Evolutionary conservation across 129 eudicot genomes (phyloP).

Genomic region (Lonicera japonica): DNA sequence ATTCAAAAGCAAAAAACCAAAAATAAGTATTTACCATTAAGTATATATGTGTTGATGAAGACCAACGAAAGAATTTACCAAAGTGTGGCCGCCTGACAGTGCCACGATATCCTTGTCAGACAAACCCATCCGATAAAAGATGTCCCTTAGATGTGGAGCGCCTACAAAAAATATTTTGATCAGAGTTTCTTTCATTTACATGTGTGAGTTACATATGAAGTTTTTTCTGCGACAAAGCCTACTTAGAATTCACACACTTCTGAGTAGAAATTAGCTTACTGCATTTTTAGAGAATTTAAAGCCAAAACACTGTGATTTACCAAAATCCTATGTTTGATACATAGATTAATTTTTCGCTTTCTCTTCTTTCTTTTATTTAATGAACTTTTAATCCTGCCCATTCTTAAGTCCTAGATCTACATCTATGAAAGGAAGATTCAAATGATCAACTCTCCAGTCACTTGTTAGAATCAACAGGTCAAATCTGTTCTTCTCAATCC

Average conservation of each 20-base stretch:
- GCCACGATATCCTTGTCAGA: constrained; percentile 91
- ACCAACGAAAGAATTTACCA: constrained; percentile 35
- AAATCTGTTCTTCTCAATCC: no score
- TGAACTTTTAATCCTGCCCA: no score
- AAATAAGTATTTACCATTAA: not conserved
- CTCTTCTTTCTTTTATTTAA: no score
- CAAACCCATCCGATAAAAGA: constrained; percentile 89
- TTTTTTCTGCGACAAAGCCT: not conserved
- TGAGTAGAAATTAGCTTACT: no score
- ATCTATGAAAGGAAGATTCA: no score
- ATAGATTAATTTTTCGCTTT: no score
- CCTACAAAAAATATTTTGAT: constrained; percentile 27
- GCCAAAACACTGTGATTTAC: no score
- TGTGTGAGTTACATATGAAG: not conserved
- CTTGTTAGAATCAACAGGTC: no score
- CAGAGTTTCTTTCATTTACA: not conserved
- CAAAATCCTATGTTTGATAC: no score
- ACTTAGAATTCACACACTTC: not conserved
- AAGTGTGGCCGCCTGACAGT: constrained; percentile 91
- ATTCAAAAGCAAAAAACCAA: constrained; percentile 5
- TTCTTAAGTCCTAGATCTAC: no score
- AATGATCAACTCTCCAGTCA: no score
- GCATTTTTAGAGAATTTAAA: no score
- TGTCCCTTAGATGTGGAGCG: constrained; percentile 70
- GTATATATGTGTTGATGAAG: not conserved